phyloP scores from a whole-genome alignment of 2,329 filamentous ascomycete genomes.

The Neofusicoccum sp. region DNA sequence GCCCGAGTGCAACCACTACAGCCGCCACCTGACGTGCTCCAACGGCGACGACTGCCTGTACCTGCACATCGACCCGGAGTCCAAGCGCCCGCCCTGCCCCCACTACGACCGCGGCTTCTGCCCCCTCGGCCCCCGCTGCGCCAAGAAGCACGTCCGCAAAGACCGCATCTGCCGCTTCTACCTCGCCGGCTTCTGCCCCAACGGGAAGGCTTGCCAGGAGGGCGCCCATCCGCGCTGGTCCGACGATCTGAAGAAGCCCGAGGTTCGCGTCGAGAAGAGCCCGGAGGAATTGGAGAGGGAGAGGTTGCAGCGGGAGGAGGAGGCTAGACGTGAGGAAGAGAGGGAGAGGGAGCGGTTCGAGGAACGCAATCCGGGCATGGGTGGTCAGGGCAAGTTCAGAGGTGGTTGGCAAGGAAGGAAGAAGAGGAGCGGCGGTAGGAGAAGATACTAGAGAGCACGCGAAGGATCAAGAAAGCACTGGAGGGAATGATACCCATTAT shows the following conservation, averaged over 20 bases:
- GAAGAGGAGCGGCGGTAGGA: slow-evolving; percentile 14
- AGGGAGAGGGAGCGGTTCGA: slow-evolving; percentile 38
- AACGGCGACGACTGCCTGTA: slow-evolving; percentile 97
- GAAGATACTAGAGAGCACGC: background rate
- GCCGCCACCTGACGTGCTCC: slow-evolving; percentile 88
- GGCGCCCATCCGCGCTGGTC: slow-evolving; percentile 81
- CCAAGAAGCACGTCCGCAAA: slow-evolving; percentile 83
- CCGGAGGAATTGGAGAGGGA: slow-evolving; percentile 66
- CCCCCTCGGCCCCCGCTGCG: slow-evolving; percentile 80
- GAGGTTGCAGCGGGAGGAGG: slow-evolving; percentile 48
- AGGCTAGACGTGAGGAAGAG: slow-evolving; percentile 43
- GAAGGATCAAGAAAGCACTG: background rate
- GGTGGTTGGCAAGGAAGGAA: slow-evolving; percentile 18
- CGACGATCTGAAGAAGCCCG: slow-evolving; percentile 61
- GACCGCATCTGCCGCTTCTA: slow-evolving; percentile 76
- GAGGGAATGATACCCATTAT: background rate
- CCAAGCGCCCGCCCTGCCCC: slow-evolving; percentile 60
- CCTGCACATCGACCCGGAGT: slow-evolving; percentile 81
- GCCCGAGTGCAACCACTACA: slow-evolving; percentile 97
- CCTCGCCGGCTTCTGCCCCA: slow-evolving; percentile 90
- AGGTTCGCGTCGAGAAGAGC: slow-evolving; percentile 66
- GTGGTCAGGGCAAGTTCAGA: slow-evolving; percentile 9
- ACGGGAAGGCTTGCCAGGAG: slow-evolving; percentile 71
- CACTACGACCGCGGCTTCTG: slow-evolving; percentile 97
- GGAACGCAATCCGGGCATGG: slow-evolving; percentile 28